phyloP scores from a whole-genome alignment of 176 grass and related monocot species.

The Paspalum vaginatum region DNA sequence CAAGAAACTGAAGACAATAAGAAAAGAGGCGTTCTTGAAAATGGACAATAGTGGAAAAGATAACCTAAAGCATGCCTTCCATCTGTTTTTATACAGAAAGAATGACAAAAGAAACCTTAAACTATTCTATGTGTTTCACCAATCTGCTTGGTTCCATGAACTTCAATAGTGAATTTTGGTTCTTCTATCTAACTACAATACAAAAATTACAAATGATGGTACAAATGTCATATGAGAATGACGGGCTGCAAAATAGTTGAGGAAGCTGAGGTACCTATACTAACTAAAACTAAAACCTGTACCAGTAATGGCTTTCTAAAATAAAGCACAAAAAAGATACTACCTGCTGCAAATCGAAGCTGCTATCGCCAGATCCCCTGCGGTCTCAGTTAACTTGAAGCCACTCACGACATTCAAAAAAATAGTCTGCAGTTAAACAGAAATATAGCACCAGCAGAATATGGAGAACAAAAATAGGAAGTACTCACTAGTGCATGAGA shows the following conservation, averaged over 20 bases:
- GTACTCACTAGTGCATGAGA: not conserved
- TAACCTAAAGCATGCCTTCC: not conserved
- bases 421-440: conserved; percentile 58
- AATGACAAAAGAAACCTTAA: not conserved
- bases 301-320: not conserved
- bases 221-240: not conserved
- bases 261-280: not conserved
- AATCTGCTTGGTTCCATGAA: not conserved
- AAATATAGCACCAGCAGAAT: conserved; percentile 33
- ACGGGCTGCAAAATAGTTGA: not conserved
- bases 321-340: conserved; percentile 22
- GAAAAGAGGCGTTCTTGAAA: conserved; percentile 10
- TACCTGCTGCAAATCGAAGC: conserved; percentile 98
- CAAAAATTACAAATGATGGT: conserved; percentile 14
- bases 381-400: conserved; percentile 76
- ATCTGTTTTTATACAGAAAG: not conserved
- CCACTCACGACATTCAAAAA: conserved; percentile 97
- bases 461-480: conserved; percentile 11
- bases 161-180: conserved; percentile 4
- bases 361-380: conserved; percentile 91
- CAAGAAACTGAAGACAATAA: conserved; percentile 77
- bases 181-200: conserved; percentile 9
- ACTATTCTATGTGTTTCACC: conserved; percentile 1
- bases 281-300: not conserved
- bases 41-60: not conserved